Evolutionary conservation across 495 filamentous ascomycete species (phyloP).

Genomic region (Clohesyomyces aquaticus): DNA sequence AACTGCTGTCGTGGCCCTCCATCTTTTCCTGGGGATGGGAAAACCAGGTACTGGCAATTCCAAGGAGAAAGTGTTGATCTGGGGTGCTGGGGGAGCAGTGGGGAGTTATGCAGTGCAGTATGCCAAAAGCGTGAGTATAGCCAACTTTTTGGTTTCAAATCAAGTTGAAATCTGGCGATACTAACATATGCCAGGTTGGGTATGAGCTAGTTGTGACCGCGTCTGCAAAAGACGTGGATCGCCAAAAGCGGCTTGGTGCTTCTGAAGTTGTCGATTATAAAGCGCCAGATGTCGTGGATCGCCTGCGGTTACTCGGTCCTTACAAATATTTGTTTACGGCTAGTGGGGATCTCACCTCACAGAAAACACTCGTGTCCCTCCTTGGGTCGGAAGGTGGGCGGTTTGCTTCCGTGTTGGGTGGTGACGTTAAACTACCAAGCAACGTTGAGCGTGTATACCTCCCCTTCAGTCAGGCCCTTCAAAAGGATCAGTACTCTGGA

Average conservation of each 20-base stretch:
- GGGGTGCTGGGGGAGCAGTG: constrained; percentile 37
- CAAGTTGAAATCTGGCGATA: constrained; percentile 1
- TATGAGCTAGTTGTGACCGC: constrained; percentile 37
- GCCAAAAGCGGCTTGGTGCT: constrained; percentile 37
- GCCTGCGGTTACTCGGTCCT: constrained; percentile 30
- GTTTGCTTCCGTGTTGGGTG: constrained; percentile 31
- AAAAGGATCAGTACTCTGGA: constrained; percentile 22
- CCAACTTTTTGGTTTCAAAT: constrained; percentile 1
- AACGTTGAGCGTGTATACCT: constrained; percentile 35
- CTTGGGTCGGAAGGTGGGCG: constrained; percentile 34
- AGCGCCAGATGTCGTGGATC: constrained; percentile 24
- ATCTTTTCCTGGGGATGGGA: constrained; percentile 36
- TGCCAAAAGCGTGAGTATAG: constrained; percentile 32
- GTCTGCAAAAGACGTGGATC: constrained; percentile 31
- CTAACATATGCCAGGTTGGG: constrained; percentile 38
- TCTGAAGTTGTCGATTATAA: constrained; percentile 39
- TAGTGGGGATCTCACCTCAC: constrained; percentile 34
- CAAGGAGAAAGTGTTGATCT: constrained; percentile 32
- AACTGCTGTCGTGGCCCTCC: constrained; percentile 37
- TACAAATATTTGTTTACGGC: constrained; percentile 36
- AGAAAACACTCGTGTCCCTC: constrained; percentile 31
- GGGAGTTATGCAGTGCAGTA: constrained; percentile 36
- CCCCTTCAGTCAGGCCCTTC: constrained; percentile 32
- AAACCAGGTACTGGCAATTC: constrained; percentile 25
- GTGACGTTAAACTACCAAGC: constrained; percentile 31